Evolutionary conservation across 768 basidiomycete species (phyloP), one percentile per base, ranked within the genome.

Genomic region (Hericium erinaceus): DNA sequence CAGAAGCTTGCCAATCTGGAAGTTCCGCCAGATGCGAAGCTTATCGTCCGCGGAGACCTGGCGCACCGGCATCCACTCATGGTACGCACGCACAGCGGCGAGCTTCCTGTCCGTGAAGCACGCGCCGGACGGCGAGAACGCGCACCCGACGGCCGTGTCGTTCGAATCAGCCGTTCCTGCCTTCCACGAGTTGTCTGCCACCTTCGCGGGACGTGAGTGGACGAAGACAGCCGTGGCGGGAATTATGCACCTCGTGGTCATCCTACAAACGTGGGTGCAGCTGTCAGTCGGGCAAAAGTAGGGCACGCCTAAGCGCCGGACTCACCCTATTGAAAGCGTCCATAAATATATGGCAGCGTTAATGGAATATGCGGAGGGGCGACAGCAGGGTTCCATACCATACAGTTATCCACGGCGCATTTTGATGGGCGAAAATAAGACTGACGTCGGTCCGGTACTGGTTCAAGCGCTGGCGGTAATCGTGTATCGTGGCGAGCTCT

Each of bases 1-100:
- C 61, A 82, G 64, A n/a, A 84, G 73, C 64, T 81, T 80, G 49
- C 82, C 82, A 39, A 84, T 76, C 69, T 82, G 77, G 70, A 84
- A 83, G 63, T 80, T 81, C 38, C 82, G 75, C 80, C 80, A 84
- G 53, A 83, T 83, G 26, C 81, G 73, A 13, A 84, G 74, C 62
- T 78, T 74, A 67, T 83, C 80, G 53, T 75, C 74, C 1, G 75
- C 73, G 41, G 75, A 75, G 16, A 84, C 79, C 60, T 82, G 79
- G 11, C 83, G 74, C 58, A 84, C 80, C 11, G 81, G 81, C 71
- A 83, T 75, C 81, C 81, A 83, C 59, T 82, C 81, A 61, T 83
- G 80, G 62, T 81, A 82, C 0, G 80, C 80, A 33, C 80, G 71
- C 24, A 82, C 76, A 5, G 79, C 82, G 48, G 81, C 80, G 2